Base-by-base conservation (phyloP, 2,329 filamentous ascomycete genomes). In the Neonectria ditissima region DNA sequence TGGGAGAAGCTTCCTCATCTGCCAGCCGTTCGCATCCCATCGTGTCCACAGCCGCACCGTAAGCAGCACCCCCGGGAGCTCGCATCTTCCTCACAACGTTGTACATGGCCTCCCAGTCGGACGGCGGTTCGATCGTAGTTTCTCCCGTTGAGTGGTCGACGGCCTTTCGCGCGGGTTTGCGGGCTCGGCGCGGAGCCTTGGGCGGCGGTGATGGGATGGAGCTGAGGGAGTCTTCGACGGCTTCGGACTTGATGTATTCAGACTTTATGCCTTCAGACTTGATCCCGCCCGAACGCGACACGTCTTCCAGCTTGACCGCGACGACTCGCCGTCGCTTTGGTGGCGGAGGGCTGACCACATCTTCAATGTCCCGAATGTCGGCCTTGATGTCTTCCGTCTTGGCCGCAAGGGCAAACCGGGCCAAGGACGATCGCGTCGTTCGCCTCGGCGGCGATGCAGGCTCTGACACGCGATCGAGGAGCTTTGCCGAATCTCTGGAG, bases 21-120 rank as follows among this genome's bases (percentile, higher is more conserved):
- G 92, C 92, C 10, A 96, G 84, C 8, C 87, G 87, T 79, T 94
- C 94, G 79, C 96, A 99, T 11, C 96, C 96, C 94, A 98, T 97
- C 0, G 95, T 98, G 78, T 99, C 96, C 11, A 99, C 96, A 0
- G 95, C 92, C 1, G 96, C 96, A 86, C 91, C 79, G 82, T 86
- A 76, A 76, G 91, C 80, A 80, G 79, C 74, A 7, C 84, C 85
- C 3, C 84, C 85, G 0, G 80, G 76, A 5, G 79, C 77, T 2
- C 89, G 90, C 94, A 98, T 97, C 73, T 87, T 86, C 73, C 91
- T 90, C 47, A 97, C 91, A 1, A 88, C 81, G 34, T 85, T 80
- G 80, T 97, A 99, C 61, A 97, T 89, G 60, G 89, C 86, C 66
- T 93, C 89, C 96, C 96, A 97, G 76, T 94, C 89, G 0, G 89